Base-by-base conservation (phyloP, 2,329 filamentous ascomycete species). In the Aspergillus hiratsukae region DNA sequence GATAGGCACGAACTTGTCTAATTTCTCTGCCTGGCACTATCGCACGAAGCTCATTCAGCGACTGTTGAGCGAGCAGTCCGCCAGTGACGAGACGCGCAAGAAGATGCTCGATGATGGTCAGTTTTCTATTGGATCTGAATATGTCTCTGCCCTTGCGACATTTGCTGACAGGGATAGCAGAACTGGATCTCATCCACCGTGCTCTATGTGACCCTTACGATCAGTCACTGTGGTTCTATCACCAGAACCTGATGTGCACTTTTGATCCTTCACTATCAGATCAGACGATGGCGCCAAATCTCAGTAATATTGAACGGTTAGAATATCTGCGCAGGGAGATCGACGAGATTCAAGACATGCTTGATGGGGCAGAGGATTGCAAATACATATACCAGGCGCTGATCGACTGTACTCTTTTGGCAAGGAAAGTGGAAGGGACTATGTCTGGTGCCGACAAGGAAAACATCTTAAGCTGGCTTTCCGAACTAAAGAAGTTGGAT, bases 21-120 rank as follows among this genome's bases (percentile, higher is more conserved):
- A 99, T 72, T 99, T 97, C 72, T 97, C 91, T 3, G 94, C 94
- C 1, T 97, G 94, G 93, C 94, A 99, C 71, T 89, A 89, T 68
- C 86, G 94, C 52, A 91, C 88, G 64, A 90, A 89, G 68, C 80
- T 97, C 23, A 94, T 97, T 54, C 85, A 89, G 45, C 82, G 83
- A 43, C 75, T 97, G 21, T 77, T 97, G 51, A 76, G 84, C 19
- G 89, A 95, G 72, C 83, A 90, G 50, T 74, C 79, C 0, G 87
- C 90, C 1, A 82, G 83, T 58, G 80, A 84, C 50, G 75, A 72
- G 21, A 82, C 84, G 49, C 82, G 94, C 54, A 83, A 80, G 65
- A 76, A 78, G 41, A 88, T 96, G 66, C 78, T 97, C 8, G 86
- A 93, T 53, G 77, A 86, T 62, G 88, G 87, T 88, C 71, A 53